A percentile compares a stretch with the other conserved stretches of the same genome.
Evolutionary conservation across 805 yeast genomes (phyloP).

Genomic region (Komagataella pseudopastoris): DNA sequence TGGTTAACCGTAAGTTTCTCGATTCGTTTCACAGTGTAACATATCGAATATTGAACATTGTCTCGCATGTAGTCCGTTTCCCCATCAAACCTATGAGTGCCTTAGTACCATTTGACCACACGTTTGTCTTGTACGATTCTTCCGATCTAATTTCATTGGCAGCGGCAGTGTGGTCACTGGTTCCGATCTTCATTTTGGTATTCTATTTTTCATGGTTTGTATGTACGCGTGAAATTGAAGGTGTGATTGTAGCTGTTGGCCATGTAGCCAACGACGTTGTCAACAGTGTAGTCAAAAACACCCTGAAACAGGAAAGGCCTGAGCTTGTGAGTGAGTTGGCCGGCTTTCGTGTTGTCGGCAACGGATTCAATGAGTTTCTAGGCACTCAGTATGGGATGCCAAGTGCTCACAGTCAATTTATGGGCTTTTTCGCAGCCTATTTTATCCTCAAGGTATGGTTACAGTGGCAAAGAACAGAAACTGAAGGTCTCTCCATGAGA

Average conservation of each 20-base stretch:
- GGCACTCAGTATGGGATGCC: constrained; percentile 88
- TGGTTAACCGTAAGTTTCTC: background rate
- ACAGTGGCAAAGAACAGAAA: constrained; percentile 21
- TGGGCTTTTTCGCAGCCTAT: constrained; percentile 71
- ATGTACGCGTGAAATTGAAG: constrained; percentile 72
- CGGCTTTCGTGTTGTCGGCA: constrained; percentile 3
- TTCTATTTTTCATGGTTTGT: constrained; percentile 79
- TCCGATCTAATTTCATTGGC: constrained; percentile 42
- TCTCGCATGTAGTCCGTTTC: background rate
- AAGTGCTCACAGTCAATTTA: constrained; percentile 90
- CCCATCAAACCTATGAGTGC: background rate
- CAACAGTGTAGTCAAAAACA: constrained; percentile 53
- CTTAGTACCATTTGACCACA: constrained; percentile 63
- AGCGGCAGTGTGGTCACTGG: constrained; percentile 61
- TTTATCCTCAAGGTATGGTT: constrained; percentile 27
- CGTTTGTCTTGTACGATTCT: constrained; percentile 71
- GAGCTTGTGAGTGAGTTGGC: constrained; percentile 6
- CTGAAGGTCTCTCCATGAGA: constrained; percentile 11
- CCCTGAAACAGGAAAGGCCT: constrained; percentile 69
- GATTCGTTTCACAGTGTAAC: background rate
- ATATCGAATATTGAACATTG: too few relatives aligned
- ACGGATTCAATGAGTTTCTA: constrained; percentile 16
- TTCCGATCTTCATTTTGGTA: constrained; percentile 68
- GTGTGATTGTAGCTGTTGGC: constrained; percentile 73
- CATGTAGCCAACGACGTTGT: constrained; percentile 67